Percentiles rank a stretch among this genome's conserved stretches.
phyloP scores from a whole-genome alignment of 345 rosid genomes.

The Gossypium thurberi region DNA sequence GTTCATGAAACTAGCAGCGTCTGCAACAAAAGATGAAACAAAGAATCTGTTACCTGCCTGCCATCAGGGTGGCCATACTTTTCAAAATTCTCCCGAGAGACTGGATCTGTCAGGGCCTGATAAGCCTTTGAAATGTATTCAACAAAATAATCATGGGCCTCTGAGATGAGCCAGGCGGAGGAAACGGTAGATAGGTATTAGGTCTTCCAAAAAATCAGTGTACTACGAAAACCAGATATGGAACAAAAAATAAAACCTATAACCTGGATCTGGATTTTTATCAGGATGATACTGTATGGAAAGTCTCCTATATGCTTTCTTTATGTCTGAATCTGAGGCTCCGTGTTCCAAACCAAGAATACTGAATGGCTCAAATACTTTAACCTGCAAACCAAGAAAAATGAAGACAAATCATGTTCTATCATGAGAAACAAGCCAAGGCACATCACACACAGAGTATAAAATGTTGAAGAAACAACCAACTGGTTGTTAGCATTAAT shows the following conservation, averaged over 20 bases:
- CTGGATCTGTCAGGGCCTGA: constrained; percentile 90
- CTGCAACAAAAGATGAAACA: constrained; percentile 3
- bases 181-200: neutral
- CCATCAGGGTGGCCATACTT: constrained; percentile 99
- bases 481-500: neutral
- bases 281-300: constrained; percentile 96
- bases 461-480: neutral
- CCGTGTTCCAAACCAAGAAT: constrained; percentile 83
- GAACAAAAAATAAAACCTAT: constrained; percentile 22
- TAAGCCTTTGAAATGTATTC: constrained; percentile 94
- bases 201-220: neutral
- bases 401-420: constrained; percentile 2
- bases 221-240: neutral
- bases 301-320: constrained; percentile 88
- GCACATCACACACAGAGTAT: neutral
- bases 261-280: constrained; percentile 99
- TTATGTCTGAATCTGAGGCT: constrained; percentile 78
- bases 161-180: constrained; percentile 26
- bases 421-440: neutral
- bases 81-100: constrained; percentile 95
- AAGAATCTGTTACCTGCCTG: constrained; percentile 57
- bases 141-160: constrained; percentile 79
- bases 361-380: constrained; percentile 82
- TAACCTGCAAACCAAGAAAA: constrained; percentile 40
- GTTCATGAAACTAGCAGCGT: neutral